Conservation (phyloP, 2,329 filamentous ascomycete species). For the Colletotrichum spinosum region DNA sequence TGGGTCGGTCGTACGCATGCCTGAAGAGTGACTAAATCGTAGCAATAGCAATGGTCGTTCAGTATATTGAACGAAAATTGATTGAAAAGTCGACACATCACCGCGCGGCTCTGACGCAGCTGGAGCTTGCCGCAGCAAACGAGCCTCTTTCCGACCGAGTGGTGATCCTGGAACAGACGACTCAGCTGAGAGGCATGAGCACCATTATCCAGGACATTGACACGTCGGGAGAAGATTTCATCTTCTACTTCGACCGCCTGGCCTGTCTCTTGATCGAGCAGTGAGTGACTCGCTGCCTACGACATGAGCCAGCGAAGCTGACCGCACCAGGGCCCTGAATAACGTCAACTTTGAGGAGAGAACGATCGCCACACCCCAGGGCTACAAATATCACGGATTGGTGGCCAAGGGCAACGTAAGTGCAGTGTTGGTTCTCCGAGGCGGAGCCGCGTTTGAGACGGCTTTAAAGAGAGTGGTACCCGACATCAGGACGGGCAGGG, state of each 20-base stretch:
- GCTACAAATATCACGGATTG: conserved; percentile 78
- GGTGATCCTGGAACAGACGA: conserved; percentile 78
- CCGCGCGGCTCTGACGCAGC: conserved; percentile 79
- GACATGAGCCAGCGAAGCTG: conserved; percentile 1
- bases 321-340: conserved; percentile 73
- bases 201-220: conserved; percentile 87
- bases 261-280: conserved; percentile 86
- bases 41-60: conserved; percentile 83
- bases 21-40: conserved; percentile 13
- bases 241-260: conserved; percentile 96
- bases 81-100: conserved; percentile 88
- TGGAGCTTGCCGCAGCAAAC: conserved; percentile 79
- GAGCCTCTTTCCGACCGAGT: conserved; percentile 81
- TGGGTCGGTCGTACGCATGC: conserved; percentile 7
- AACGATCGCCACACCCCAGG: conserved; percentile 77
- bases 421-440: conserved; percentile 89
- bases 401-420: conserved; percentile 78
- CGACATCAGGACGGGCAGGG: conserved; percentile 87
- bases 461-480: conserved; percentile 91
- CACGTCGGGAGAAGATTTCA: conserved; percentile 88
- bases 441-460: conserved; percentile 88
- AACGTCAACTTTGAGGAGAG: conserved; percentile 76
- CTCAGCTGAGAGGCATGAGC: conserved; percentile 88
- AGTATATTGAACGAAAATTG: conserved; percentile 90
- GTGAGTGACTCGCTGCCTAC: conserved; percentile 53